phyloP scores from a whole-genome alignment of 1,139 yeast species.

The Yamadazyma dendronema region DNA sequence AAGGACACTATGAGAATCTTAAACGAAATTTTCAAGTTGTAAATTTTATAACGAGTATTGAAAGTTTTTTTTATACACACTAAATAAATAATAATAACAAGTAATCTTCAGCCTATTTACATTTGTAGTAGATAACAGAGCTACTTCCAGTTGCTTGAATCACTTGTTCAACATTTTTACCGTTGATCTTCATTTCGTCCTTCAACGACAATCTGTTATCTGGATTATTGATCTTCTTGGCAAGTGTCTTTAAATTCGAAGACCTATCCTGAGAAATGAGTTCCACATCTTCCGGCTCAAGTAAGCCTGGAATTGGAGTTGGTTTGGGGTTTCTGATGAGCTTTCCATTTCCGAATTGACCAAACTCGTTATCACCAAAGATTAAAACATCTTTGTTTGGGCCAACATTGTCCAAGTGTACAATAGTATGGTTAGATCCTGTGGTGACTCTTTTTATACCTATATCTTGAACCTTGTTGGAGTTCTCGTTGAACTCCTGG shows the following conservation, averaged over 20 bases:
- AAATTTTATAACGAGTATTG: conserved; percentile 8
- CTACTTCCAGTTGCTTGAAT: conserved; percentile 61
- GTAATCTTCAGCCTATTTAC: no score
- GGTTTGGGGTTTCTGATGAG: conserved; percentile 61
- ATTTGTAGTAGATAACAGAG: conserved; percentile 62
- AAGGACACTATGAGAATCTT: conserved; percentile 83
- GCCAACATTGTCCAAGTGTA: conserved; percentile 52
- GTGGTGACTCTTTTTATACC: conserved; percentile 52
- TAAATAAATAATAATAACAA: conserved; percentile 3
- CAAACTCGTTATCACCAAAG: conserved; percentile 83
- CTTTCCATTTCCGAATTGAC: conserved; percentile 86
- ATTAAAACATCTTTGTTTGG: conserved; percentile 54
- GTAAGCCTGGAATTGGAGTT: conserved; percentile 46
- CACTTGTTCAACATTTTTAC: conserved; percentile 46
- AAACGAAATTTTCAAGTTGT: conserved; percentile 69
- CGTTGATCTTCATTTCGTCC: conserved; percentile 23
- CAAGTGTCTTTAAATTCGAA: conserved; percentile 19
- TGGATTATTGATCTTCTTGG: conserved; percentile 30
- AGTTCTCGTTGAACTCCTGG: conserved; percentile 39
- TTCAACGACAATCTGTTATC: conserved; percentile 49
- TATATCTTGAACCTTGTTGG: conserved; percentile 34
- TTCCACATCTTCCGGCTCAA: conserved; percentile 51
- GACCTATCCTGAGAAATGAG: conserved; percentile 11
- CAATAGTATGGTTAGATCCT: conserved; percentile 67
- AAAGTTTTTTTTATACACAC: conserved; percentile 1